Base-by-base conservation (phyloP, 1,139 yeast genomes). In the Nakaseomyces bracarensis region DNA sequence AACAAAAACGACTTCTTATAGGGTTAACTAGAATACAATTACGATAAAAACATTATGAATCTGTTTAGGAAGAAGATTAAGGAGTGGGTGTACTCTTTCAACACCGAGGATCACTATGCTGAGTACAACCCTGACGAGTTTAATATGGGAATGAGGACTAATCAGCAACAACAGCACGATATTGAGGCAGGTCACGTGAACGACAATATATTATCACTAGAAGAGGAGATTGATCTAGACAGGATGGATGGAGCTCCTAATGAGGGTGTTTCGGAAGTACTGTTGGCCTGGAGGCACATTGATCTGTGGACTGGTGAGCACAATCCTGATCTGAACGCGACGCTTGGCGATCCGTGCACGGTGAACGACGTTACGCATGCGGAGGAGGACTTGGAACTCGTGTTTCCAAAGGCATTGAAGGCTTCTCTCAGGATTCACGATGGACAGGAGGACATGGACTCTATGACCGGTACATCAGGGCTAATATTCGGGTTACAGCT, bases 251-350 rank as follows among this genome's bases (percentile, higher is more conserved):
- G 42, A 10, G 10, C 33, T 4, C 11, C 61, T 47, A 65, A 65
- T 9, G 77, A 71, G 36, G 86, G 86, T 7, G 78, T 78, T 9
- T 77, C 79, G 48, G 85, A 79, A 52, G 71, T 72, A 1, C 65
- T 74, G 29, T 65, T 78, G 33, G 84, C 85, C 0, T 80, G 87
- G 87, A 69, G 82, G 52, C 82, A 77, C 51, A 77, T 80, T 40
- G 78, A 77, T 48, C 66, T 71, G 28, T 79, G 85, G 84, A 62
- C 79, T 5, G 57, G 64, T 16, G 73, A 69, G 46, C 63, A 77
- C 53, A 72, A 74, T 23, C 72, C 76, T 0, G 86, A 79, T 55
- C 57, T 79, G 46, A 66, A 66, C 49, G 73, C 75, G 19, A 68
- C 82, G 0, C 64, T 81, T 31, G 75, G 78, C 50, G 76, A 73